Conservation (phyloP, 140 eudicot genomes). For the Flaveria floridana region DNA sequence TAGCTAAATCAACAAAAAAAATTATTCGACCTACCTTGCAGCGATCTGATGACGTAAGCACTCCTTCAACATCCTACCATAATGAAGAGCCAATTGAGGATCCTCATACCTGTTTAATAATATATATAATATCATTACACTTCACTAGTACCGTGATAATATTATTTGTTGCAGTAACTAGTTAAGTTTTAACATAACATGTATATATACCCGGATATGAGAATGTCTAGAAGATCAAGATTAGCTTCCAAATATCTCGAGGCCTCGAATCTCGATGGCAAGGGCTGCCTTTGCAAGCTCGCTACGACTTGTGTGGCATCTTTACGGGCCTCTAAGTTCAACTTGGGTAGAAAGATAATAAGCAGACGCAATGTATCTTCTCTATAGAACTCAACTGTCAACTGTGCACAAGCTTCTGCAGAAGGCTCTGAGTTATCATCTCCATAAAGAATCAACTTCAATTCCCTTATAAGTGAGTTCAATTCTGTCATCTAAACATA, state of each 20-base stretch:
- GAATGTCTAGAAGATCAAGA: constrained; percentile 59
- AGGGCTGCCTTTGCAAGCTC: constrained; percentile 76
- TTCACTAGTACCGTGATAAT: background rate
- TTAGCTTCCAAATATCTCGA: constrained; percentile 68
- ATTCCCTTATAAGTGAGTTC: constrained; percentile 41
- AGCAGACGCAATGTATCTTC: constrained; percentile 63
- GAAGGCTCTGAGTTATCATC: constrained; percentile 58
- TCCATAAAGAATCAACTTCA: constrained; percentile 70
- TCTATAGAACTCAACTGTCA: constrained; percentile 62
- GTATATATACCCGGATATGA: constrained; percentile 55
- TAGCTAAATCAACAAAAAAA: background rate
- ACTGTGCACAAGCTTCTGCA: constrained; percentile 61
- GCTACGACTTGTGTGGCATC: constrained; percentile 81
- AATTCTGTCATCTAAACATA: constrained; percentile 48
- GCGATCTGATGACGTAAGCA: constrained; percentile 77
- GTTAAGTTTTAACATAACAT: background rate
- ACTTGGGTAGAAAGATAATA: constrained; percentile 58
- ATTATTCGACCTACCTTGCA: constrained; percentile 47
- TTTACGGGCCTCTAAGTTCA: constrained; percentile 81
- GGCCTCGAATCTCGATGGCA: constrained; percentile 59
- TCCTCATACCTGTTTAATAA: constrained; percentile 51
- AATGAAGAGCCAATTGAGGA: constrained; percentile 63
- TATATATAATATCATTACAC: background rate
- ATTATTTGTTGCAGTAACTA: background rate
- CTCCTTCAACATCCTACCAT: constrained; percentile 80